Evolutionary conservation across 495 filamentous ascomycete genomes (phyloP).

Genomic region (Geopyxis carbonaria): DNA sequence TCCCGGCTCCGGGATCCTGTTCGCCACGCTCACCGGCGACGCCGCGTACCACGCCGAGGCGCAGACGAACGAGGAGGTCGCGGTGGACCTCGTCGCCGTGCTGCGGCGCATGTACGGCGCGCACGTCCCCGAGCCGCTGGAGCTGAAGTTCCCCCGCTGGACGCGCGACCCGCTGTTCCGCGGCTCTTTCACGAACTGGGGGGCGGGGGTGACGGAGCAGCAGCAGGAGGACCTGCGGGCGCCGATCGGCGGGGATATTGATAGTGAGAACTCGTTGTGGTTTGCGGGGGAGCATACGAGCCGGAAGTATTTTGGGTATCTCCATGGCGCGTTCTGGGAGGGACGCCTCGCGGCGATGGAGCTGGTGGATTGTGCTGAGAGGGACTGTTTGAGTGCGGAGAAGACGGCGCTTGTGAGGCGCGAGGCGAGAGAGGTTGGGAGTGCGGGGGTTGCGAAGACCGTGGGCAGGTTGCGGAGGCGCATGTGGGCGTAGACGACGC

Average conservation of each 20-base stretch:
- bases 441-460: no score
- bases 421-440: slow-evolving; percentile 1
- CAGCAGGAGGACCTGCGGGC: slow-evolving; percentile 57
- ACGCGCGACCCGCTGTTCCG: slow-evolving; percentile 46
- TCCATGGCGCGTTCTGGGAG: slow-evolving; percentile 40
- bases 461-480: no score
- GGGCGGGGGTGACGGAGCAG: slow-evolving; percentile 44
- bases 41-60: slow-evolving; percentile 48
- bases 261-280: slow-evolving; percentile 30
- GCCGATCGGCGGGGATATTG: slow-evolving; percentile 36
- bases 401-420: neutral
- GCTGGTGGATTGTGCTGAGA: slow-evolving; percentile 18
- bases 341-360: slow-evolving; percentile 11
- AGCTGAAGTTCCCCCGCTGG: slow-evolving; percentile 58
- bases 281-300: slow-evolving; percentile 62
- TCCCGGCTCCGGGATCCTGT: slow-evolving; percentile 47
- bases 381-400: neutral
- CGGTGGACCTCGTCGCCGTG: slow-evolving; percentile 42
- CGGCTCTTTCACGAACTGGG: slow-evolving; percentile 63
- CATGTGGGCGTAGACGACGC: no score
- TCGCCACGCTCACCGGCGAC: slow-evolving; percentile 47
- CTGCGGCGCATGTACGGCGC: slow-evolving; percentile 49
- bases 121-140: slow-evolving; percentile 47
- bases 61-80: slow-evolving; percentile 44
- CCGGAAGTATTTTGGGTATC: slow-evolving; percentile 51